phyloP scores from a whole-genome alignment of 2,329 filamentous ascomycete species.

The Fusarium nodosum region DNA sequence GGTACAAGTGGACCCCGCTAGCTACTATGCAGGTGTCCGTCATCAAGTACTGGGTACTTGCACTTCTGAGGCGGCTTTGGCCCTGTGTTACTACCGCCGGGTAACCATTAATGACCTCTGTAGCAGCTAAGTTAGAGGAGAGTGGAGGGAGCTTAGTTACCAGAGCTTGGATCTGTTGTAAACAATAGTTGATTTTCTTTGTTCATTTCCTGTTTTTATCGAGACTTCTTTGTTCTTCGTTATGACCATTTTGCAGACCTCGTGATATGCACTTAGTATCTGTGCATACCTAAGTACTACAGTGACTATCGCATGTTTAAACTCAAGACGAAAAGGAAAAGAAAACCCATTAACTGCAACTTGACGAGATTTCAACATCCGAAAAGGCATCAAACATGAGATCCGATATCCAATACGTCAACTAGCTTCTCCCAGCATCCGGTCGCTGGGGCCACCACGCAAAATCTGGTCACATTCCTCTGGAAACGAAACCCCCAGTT shows the following conservation, averaged over 20 bases:
- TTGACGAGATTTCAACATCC: slow-evolving; percentile 1
- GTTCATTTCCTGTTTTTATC: not conserved
- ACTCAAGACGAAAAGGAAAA: not conserved
- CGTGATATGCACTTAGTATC: not conserved
- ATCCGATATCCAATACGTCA: slow-evolving; percentile 24
- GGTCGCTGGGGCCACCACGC: slow-evolving; percentile 39
- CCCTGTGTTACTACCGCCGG: slow-evolving; percentile 32
- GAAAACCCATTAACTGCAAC: not conserved
- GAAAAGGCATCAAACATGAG: slow-evolving; percentile 21
- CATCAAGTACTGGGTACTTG: slow-evolving; percentile 30
- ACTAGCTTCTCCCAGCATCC: slow-evolving; percentile 24
- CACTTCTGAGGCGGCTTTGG: slow-evolving; percentile 21
- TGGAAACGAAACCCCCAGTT: slow-evolving; percentile 42
- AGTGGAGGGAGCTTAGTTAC: slow-evolving; percentile 1
- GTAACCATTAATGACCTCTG: slow-evolving; percentile 39
- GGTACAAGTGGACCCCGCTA: slow-evolving; percentile 23
- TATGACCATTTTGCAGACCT: not conserved
- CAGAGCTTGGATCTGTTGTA: slow-evolving; percentile 15
- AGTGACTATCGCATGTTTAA: not conserved
- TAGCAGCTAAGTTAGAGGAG: slow-evolving; percentile 5
- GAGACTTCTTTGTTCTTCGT: not conserved
- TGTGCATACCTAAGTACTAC: not conserved
- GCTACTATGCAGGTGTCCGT: slow-evolving; percentile 29
- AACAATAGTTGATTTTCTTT: slow-evolving; percentile 22
- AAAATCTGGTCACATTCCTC: slow-evolving; percentile 49